Conservation (phyloP, 768 basidiomycete species). For the Kondoa malvinella region DNA sequence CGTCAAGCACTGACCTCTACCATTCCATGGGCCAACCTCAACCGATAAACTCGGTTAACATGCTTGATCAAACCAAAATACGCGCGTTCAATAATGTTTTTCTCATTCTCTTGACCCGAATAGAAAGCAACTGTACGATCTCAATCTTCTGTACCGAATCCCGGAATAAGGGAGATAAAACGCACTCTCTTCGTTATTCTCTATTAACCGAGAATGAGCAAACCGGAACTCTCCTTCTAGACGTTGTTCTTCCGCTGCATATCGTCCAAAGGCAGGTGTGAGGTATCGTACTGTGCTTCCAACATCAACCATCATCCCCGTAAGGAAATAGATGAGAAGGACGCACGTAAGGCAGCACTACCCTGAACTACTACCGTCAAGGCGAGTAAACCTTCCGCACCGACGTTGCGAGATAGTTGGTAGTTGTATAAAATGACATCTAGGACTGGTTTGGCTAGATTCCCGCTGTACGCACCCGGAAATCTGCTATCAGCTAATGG, state of each 20-base stretch:
- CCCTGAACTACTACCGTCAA: constrained; percentile 70
- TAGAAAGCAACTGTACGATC: constrained; percentile 48
- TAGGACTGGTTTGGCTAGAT: constrained; percentile 79
- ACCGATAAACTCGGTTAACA: constrained; percentile 58
- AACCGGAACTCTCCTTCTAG: constrained; percentile 78
- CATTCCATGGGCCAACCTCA: constrained; percentile 76
- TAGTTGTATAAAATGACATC: constrained; percentile 92
- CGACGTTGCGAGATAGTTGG: constrained; percentile 81
- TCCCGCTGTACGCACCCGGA: constrained; percentile 28
- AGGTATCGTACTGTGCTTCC: constrained; percentile 52
- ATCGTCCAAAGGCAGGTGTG: constrained; percentile 82
- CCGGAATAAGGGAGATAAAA: neutral
- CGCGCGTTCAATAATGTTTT: constrained; percentile 72
- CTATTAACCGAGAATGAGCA: constrained; percentile 74
- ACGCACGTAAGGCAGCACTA: constrained; percentile 56
- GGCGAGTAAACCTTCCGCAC: constrained; percentile 72
- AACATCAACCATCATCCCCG: neutral
- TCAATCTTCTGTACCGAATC: constrained; percentile 30
- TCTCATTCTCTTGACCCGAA: constrained; percentile 75
- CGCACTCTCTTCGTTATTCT: constrained; percentile 59
- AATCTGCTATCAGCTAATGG: neutral
- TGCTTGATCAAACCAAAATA: constrained; percentile 73
- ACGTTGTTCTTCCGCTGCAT: constrained; percentile 71
- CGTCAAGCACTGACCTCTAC: constrained; percentile 38
- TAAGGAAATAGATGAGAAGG: neutral